Evolutionary conservation across 1,284 basidiomycete genomes (phyloP), one percentile per base, ranked within the genome.

Genomic region (Tilletia setariae): DNA sequence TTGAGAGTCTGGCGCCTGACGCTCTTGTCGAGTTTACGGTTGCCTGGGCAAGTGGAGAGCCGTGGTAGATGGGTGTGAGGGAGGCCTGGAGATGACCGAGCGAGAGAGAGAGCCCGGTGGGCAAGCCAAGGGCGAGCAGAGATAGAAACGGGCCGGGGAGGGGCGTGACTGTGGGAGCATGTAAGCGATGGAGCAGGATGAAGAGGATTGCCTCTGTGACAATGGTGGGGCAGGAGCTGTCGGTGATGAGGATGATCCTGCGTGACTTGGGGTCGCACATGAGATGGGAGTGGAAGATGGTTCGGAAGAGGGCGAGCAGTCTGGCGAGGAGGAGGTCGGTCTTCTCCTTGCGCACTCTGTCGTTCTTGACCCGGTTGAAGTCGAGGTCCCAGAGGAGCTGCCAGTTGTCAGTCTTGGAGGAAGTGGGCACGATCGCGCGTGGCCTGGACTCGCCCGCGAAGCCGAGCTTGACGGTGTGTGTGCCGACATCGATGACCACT

Each of bases 31-130:
- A 46, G 11, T 35, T 15, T 19, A 46, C 21, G n/a, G 42, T n/a
- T n/a, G 23, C 23, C 13, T 32, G 56, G 19, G 63, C 47, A 53
- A 80, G 32, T 2, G 73, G 74, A 21, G 78, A 63, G 11, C 76
- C 78, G 46, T 74, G 76, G 64, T 75, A 79, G 19, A 80, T 94
- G 0, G 95, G 93, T 49, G 95, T 86, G 8, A 90, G 88, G 1
- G 89, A 90, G 0, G 93, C 90, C 83, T 98, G 94, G 1, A 95
- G 86, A 80, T 94, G 90, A 0, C 95, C 96, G 72, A 89, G 89
- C 76, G 98, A 94, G 1, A 98, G 85, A 0, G 98, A 94, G 7
- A 98, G 87, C 1, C 94, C 95, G 0, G 93, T 94, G 73, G 93
- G 90, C 68, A 91, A 86, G 2, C 96, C 95, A 1, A 90, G 88